phyloP scores from a whole-genome alignment of 345 rosid genomes.

The Geranium brycei region DNA sequence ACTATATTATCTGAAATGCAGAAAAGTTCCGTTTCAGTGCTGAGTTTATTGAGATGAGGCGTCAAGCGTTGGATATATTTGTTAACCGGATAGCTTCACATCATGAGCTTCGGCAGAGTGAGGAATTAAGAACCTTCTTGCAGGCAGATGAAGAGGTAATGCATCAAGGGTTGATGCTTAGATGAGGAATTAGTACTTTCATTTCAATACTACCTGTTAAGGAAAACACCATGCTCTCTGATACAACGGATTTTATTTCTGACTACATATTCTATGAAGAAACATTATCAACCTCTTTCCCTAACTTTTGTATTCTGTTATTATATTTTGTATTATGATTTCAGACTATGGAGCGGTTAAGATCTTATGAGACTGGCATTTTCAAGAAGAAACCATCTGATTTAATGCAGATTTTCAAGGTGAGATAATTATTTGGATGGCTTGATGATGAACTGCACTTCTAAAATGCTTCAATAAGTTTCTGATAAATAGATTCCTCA shows the following conservation, averaged over 20 bases:
- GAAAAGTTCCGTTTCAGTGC: constrained; percentile 96
- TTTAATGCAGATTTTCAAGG: constrained; percentile 92
- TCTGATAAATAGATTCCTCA: neutral
- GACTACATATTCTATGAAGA: neutral
- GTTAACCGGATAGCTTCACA: constrained; percentile 85
- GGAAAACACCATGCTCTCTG: neutral
- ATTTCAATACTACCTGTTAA: neutral
- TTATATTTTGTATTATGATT: constrained; percentile 2
- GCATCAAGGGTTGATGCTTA: constrained; percentile 3
- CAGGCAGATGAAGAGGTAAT: constrained; percentile 96
- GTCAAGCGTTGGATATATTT: constrained; percentile 75
- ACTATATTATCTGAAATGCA: constrained; percentile 23
- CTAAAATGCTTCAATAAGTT: neutral
- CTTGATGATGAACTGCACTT: neutral
- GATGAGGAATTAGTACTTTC: neutral
- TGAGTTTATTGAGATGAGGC: constrained; percentile 94
- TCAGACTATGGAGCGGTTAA: constrained; percentile 96
- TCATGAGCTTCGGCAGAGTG: constrained; percentile 77
- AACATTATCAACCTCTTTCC: neutral
- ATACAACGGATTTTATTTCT: neutral
- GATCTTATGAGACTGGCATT: constrained; percentile 67
- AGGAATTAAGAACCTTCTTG: constrained; percentile 84
- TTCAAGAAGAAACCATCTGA: constrained; percentile 85
- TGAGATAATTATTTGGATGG: constrained; percentile 21
- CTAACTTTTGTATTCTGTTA: neutral